These are phyloP conservation scores for Thelonectria rubi DNA, from an alignment of 2,329 filamentous ascomycete species.

Conservation along the genomic window DNA sequence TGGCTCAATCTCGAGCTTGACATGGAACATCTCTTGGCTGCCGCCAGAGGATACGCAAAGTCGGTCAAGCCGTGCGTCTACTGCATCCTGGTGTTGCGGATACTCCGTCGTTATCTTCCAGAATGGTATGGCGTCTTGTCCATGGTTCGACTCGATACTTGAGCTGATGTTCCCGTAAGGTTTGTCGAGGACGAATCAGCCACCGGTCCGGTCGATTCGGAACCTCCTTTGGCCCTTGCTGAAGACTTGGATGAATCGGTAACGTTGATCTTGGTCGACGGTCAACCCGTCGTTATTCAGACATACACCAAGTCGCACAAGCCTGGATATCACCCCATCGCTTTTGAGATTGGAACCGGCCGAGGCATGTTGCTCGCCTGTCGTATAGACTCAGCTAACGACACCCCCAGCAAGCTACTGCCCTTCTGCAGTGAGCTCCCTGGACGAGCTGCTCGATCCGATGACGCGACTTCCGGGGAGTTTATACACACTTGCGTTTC, in stretches of 20 bases:
- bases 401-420: not conserved
- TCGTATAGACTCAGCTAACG: not conserved
- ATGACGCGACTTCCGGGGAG: not conserved
- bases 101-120: conserved; percentile 1
- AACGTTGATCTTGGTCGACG: not conserved
- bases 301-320: not conserved
- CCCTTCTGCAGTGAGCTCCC: not conserved
- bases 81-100: not conserved
- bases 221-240: not conserved
- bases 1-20: conserved; percentile 6
- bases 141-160: not conserved
- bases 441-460: conserved; percentile 3
- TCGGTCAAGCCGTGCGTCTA: conserved; percentile 1
- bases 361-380: not conserved
- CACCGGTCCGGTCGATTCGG: not conserved
- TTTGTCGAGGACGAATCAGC: not conserved
- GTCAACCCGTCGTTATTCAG: not conserved
- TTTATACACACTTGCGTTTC: conserved; percentile 3
- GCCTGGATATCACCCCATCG: not conserved
- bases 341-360: not conserved
- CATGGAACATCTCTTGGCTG: not conserved
- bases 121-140: conserved; percentile 6
- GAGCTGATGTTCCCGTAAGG: not conserved
- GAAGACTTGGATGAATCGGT: not conserved
- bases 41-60: not conserved